Conservation (phyloP, 495 filamentous ascomycete genomes). For the Podospora anserina region DNA sequence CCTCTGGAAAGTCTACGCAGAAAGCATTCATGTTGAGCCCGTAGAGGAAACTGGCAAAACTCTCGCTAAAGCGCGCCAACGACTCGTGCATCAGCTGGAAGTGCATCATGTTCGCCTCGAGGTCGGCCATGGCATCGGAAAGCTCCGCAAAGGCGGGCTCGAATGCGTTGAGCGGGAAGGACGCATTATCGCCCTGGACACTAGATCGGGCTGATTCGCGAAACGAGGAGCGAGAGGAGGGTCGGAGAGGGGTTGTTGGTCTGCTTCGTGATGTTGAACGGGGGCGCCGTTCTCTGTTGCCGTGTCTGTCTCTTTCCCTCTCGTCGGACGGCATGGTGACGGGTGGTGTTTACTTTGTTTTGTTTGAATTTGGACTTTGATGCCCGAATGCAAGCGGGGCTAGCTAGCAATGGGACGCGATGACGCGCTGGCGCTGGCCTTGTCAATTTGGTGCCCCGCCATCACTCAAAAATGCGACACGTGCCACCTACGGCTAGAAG, state of each 20-base stretch:
- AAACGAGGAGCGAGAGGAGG: constrained; percentile 83
- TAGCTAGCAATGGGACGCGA: not conserved
- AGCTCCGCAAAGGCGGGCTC: constrained; percentile 91
- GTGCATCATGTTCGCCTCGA: constrained; percentile 97
- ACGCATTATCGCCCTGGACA: constrained; percentile 53
- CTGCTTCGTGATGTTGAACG: constrained; percentile 63
- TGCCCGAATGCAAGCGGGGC: constrained; percentile 5
- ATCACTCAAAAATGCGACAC: not conserved
- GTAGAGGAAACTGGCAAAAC: constrained; percentile 91
- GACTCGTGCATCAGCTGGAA: constrained; percentile 97
- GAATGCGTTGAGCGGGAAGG: constrained; percentile 75
- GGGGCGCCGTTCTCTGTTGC: constrained; percentile 19
- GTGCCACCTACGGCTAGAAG: not conserved
- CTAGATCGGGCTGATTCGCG: constrained; percentile 58
- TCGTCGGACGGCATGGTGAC: constrained; percentile 20
- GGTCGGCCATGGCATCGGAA: constrained; percentile 87
- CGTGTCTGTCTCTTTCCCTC: not conserved
- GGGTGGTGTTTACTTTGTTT: constrained; percentile 2
- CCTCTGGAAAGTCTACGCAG: constrained; percentile 94
- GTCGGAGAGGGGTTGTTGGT: constrained; percentile 89
- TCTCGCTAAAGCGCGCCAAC: constrained; percentile 89
- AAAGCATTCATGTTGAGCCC: constrained; percentile 99
- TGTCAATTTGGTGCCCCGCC: not conserved
- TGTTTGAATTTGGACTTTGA: constrained; percentile 1
- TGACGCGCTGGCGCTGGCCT: not conserved